Evolutionary conservation across 2,329 filamentous ascomycete species (phyloP), one percentile per base, ranked within the genome.

Genomic region (Drechslerella dactyloides): DNA sequence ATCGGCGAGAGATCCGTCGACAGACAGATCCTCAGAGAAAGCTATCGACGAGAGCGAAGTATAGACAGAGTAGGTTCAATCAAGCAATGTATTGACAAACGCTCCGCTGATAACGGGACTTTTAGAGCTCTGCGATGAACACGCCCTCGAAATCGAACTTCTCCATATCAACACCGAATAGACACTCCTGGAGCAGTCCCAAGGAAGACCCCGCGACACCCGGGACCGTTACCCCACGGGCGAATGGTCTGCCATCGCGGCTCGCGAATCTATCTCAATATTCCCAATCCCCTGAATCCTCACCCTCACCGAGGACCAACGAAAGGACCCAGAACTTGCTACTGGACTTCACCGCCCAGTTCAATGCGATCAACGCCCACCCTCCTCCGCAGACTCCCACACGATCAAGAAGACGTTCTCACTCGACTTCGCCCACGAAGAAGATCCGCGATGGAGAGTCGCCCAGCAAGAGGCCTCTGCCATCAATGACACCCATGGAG

Each of bases 261-360:
- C 56, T 73, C 5, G 69, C 69, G 46, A 27, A 73, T 76, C 42
- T 77, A 77, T 54, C 55, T 76, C 66, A 65, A 76, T 76, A 75
- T 79, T 59, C 76, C 77, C 57, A 74, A 76, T 74, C 77, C 76
- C 40, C 79, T 81, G 52, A 80, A 86, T 78, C 82, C 86, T 46
- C 83, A 84, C 73, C 82, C 86, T 46, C 83, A 84, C 73, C 79
- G 81, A 54, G 80, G 81, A 74, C 82, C 81, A 48, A 79, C 76
- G 79, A 79, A 37, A 40, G 51, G 52, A 90, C 89, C 2, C 89
- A 90, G 15, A 96, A 90, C 76, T 83, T 96, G 35, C 84, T 96
- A 50, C 84, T 91, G 75, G 94, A 97, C 78, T 96, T 97, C 76
- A 96, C 91, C 0, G 90, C 94, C 69, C 90, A 92, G 76, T 84